Evolutionary conservation across 2,329 filamentous ascomycete genomes (phyloP), one percentile per base, ranked within the genome.

Genomic region (Thelonectria discophora): DNA sequence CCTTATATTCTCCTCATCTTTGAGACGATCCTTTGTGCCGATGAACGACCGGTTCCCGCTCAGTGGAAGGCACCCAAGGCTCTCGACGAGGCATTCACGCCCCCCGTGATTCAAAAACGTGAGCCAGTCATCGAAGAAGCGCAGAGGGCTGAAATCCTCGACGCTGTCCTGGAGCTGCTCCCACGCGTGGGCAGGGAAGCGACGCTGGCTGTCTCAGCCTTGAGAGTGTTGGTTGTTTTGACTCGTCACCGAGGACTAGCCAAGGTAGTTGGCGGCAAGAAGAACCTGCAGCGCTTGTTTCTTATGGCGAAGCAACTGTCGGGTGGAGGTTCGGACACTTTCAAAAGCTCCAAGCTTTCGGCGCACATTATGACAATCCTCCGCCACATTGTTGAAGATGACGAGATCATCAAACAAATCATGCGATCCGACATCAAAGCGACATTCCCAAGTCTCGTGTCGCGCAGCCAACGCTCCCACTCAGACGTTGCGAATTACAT

Each of bases 291-390:
- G 73, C 87, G 93, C 27, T 82, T 99, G 20, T 98, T 99, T 77
- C 86, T 97, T 53, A 97, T 98, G 92, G 88, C 94, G 59, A 97
- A 96, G 76, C 94, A 98, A 75, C 86, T 98, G 61, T 89, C 92
- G 18, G 91, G 91, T 24, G 85, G 88, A 30, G 90, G 91, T 7
- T 91, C 93, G 30, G 86, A 91, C 56, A 89, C 90, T 56, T 84
- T 99, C 10, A 83, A 80, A 63, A 82, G 84, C 42, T 82, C 80
- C 2, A 81, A 80, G 55, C 78, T 86, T 40, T 80, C 82, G 3
- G 76, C 81, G 20, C 85, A 90, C 59, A 90, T 97, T 70, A 90
- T 98, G 85, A 86, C 94, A 12, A 90, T 97, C 54, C 81, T 99
- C 45, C 89, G 96, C 42, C 95, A 99, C 73, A 90, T 99, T 66